Base-by-base conservation (phyloP, 2,329 filamentous ascomycete genomes). In the Neoarthrinium moseri region DNA sequence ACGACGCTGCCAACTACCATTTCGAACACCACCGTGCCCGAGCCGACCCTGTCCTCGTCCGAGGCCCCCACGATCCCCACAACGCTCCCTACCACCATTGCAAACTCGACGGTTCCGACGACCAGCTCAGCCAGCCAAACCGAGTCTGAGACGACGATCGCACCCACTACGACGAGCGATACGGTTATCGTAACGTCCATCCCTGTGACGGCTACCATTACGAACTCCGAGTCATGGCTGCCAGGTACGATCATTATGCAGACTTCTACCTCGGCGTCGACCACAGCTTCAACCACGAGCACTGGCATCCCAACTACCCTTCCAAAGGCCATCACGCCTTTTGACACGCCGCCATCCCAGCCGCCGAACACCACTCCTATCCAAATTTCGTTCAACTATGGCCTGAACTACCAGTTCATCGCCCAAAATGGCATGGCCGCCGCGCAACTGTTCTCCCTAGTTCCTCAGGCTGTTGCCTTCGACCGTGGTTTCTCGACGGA, bases 391-490 rank as follows among this genome's bases (percentile, higher is more conserved):
- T 96, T 97, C 77, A 73, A 81, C 43, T 86, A 83, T 60, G 79
- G 81, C 2, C 77, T 95, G 56, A 92, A 95, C 70, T 99, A 94
- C 66, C 71, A 79, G 7, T 96, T 95, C 61, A 87, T 97, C 22
- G 84, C 86, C 10, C 73, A 72, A 18, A 83, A 86, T 51, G 75
- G 82, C 12, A 76, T 85, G 52, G 87, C 91, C 15, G 87, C 89
- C 5, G 82, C 82, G 30, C 92, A 97, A 67, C 89, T 99, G 59
- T 95, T 96, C 72, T 70, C 80, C 43, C 87, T 81, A 53, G 73
- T 96, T 4, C 91, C 91, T 0, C 57, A 74, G 43, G 89, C 88
- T 53, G 75, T 96, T 40, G 72, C 79, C 2, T 79, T 85, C 52
- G 86, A 81, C 34, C 66, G 65, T 39, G 84, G 81, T 36, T 71